A percentile compares a stretch with the other conserved stretches of the same genome.
phyloP scores from a whole-genome alignment of 192 early-diverging fungal species.

The Coemansia sp. region DNA sequence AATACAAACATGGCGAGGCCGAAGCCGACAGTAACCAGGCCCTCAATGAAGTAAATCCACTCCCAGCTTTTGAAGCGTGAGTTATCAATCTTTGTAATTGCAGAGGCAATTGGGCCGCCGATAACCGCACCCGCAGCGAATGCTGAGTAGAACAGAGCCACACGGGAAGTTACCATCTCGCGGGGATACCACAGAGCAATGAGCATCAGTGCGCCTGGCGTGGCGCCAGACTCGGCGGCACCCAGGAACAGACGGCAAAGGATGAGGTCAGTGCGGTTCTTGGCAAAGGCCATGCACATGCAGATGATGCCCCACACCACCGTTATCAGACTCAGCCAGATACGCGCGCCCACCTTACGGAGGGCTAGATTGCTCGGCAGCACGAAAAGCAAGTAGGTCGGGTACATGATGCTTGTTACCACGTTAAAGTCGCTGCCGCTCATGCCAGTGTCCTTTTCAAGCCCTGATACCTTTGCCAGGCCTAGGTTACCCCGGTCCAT shows the following conservation, averaged over 20 bases:
- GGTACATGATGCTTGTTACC: constrained; percentile 39
- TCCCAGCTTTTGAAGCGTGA: constrained; percentile 26
- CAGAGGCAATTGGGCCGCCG: constrained; percentile 35
- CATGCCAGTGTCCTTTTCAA: constrained; percentile 27
- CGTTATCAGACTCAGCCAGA: constrained; percentile 43
- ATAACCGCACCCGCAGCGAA: constrained; percentile 37
- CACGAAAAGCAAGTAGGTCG: constrained; percentile 38
- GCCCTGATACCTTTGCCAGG: constrained; percentile 25
- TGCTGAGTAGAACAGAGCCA: constrained; percentile 39
- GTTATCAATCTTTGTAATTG: constrained; percentile 31
- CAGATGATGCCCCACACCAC: constrained; percentile 43
- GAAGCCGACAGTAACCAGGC: constrained; percentile 27
- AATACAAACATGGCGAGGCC: constrained; percentile 25
- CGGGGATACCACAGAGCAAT: constrained; percentile 46
- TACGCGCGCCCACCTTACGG: constrained; percentile 33
- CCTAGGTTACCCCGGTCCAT: constrained; percentile 44
- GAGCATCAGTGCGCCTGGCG: constrained; percentile 36
- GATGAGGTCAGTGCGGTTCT: constrained; percentile 34
- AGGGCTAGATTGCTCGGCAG: constrained; percentile 37
- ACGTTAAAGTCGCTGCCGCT: constrained; percentile 39
- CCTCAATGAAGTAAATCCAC: constrained; percentile 47
- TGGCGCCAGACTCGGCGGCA: constrained; percentile 39
- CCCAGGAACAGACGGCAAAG: constrained; percentile 38
- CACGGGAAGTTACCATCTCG: constrained; percentile 36
- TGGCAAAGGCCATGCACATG: constrained; percentile 47